These are phyloP conservation scores for Vinca minor DNA, from an alignment of 257 asterid genomes.

Conservation along the genomic window DNA sequence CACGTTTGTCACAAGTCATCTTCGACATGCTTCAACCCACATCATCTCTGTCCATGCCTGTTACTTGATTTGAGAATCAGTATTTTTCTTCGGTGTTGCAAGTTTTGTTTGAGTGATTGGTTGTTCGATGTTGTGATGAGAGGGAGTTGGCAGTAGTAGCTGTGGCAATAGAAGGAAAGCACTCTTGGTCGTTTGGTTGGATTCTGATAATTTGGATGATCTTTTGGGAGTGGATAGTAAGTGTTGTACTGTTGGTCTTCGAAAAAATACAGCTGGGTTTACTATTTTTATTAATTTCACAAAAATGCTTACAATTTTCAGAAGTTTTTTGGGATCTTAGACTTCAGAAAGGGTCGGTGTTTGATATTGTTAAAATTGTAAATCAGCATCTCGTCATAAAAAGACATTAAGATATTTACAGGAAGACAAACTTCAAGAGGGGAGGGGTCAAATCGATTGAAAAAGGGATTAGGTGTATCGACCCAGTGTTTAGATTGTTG, in stretches of 20 bases:
- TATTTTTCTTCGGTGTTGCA: neutral
- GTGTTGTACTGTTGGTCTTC: too few species aligned
- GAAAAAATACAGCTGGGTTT: neutral
- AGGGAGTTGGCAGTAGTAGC: neutral
- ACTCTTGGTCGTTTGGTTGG: neutral
- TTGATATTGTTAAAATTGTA: neutral
- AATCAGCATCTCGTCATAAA: neutral
- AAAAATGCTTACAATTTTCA: neutral
- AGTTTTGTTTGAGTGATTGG: neutral
- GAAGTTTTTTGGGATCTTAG: neutral
- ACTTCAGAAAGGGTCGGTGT: neutral
- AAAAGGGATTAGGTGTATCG: neutral
- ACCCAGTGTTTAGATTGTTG: neutral
- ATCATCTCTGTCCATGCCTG: neutral
- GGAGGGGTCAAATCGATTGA: neutral
- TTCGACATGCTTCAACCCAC: neutral
- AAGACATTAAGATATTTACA: neutral
- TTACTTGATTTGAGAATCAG: neutral
- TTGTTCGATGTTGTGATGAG: neutral
- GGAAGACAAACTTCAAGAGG: neutral
- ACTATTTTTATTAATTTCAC: neutral
- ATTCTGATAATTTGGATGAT: neutral
- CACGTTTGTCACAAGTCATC: neutral
- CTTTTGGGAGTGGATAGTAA: too few species aligned
- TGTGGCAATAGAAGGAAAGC: neutral